Evolutionary conservation across 371 early-diverging fungal genomes (phyloP).

Genomic region (Chytridiales sp.): DNA sequence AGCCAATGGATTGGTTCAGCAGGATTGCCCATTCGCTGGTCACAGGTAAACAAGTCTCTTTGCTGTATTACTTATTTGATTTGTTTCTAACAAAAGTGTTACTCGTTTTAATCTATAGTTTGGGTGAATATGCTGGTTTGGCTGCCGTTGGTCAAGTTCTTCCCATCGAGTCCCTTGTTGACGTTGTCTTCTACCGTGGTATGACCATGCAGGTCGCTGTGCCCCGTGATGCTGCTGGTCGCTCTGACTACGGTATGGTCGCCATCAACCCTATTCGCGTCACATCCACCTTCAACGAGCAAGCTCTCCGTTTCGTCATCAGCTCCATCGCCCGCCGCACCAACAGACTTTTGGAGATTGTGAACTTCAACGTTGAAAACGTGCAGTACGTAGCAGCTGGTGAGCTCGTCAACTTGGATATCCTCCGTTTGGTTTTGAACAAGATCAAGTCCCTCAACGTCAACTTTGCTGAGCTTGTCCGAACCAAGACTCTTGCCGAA

Average conservation of each 20-base stretch:
- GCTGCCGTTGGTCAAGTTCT: slow-evolving; percentile 88
- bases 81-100: slow-evolving; percentile 10
- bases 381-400: slow-evolving; percentile 96
- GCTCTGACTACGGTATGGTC: slow-evolving; percentile 93
- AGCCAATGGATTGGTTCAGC: slow-evolving; percentile 78
- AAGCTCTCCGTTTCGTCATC: slow-evolving; percentile 79
- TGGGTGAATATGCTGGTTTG: slow-evolving; percentile 95
- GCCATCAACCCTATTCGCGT: slow-evolving; percentile 94
- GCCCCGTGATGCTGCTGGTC: slow-evolving; percentile 74
- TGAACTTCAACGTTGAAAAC: slow-evolving; percentile 96
- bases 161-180: slow-evolving; percentile 82
- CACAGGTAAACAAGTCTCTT: slow-evolving; percentile 67
- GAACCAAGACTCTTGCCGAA: slow-evolving; percentile 81
- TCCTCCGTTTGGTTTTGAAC: slow-evolving; percentile 80
- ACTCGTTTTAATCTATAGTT: slow-evolving; percentile 43
- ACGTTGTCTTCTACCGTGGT: slow-evolving; percentile 95
- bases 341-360: slow-evolving; percentile 85
- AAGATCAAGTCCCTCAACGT: slow-evolving; percentile 67
- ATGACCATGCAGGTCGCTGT: slow-evolving; percentile 97
- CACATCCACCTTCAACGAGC: slow-evolving; percentile 79
- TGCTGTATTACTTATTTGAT: slow-evolving; percentile 1
- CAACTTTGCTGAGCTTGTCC: slow-evolving; percentile 82
- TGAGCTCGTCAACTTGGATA: slow-evolving; percentile 75
- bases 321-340: slow-evolving; percentile 77
- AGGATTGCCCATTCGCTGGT: slow-evolving; percentile 88